Evolutionary conservation across 768 basidiomycete genomes (phyloP), one percentile per base, ranked within the genome.

Genomic region (Leccinum rimulosum): DNA sequence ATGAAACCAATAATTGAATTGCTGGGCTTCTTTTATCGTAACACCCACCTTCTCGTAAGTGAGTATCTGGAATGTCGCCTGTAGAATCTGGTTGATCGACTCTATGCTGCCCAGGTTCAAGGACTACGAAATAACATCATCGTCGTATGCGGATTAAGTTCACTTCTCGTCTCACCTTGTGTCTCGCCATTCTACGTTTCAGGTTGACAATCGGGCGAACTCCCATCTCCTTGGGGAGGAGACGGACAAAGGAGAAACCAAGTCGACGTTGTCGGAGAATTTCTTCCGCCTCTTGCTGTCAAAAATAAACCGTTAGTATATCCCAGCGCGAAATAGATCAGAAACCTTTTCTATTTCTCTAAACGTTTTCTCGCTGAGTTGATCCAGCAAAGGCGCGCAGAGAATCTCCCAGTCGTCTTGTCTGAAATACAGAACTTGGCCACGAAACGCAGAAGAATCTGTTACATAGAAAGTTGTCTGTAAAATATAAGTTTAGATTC

Each of bases 401-500:
- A 98, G 79, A 3, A 73, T 75, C n/a, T 81, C 78, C 97, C 96
- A 99, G 64, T 96, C 95, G 54, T 96, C 93, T 56, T 98, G 94
- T 11, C 93, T 84, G 71, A 97, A 98, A 69, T 95, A 99, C 1
- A 98, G 76, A 1, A 95, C 81, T 48, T 84, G 84, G 60, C 95
- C 90, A 43, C 88, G 81, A 66, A 87, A 93, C 7, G 88, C 89
- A 19, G 89, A 87, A 0, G 95, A 93, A 63, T 98, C 92, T 0
- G 97, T 98, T 48, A 94, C 80, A 72, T 98, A 98, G 74, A 97
- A 99, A 0, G 88, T 87, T 3, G 93, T 93, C 95, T 98, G 63
- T 50, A 2, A 25, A 27, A 9, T 33, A 48, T 38, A 14, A 40
- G 38, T 10, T 22, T 27, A 6, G 3, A 4, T 22, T 17, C 9